Evolutionary conservation across 768 basidiomycete genomes (phyloP).

Genomic region (Cystobasidiopsis lactophilus): DNA sequence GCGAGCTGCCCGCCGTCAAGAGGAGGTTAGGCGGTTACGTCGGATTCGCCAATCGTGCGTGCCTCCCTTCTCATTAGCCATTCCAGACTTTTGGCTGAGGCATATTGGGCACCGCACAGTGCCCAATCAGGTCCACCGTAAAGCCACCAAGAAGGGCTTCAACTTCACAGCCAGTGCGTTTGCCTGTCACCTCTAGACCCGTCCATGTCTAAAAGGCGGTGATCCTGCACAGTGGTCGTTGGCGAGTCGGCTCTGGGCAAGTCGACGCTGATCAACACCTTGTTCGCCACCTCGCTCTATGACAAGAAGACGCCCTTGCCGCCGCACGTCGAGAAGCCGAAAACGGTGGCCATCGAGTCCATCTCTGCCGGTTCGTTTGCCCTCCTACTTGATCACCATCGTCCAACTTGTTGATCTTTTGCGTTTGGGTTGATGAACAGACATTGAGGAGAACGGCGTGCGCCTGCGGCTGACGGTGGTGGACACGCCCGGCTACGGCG

Average conservation of each 20-base stretch:
- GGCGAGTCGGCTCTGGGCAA: slow-evolving; percentile 97
- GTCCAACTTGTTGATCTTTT: too few species aligned
- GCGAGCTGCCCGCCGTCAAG: too few species aligned
- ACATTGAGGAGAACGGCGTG: slow-evolving; percentile 97
- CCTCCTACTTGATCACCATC: background rate
- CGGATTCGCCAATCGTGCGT: too few species aligned
- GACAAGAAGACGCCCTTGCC: slow-evolving; percentile 62
- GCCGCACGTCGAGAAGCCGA: slow-evolving; percentile 64
- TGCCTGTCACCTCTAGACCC: background rate
- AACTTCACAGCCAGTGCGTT: slow-evolving; percentile 48
- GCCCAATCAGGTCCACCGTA: slow-evolving; percentile 97
- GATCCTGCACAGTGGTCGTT: slow-evolving; percentile 21
- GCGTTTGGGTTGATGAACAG: slow-evolving; percentile 32
- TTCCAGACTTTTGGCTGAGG: too few species aligned
- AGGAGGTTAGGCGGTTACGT: too few species aligned
- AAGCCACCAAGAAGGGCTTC: slow-evolving; percentile 94
- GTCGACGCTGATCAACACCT: slow-evolving; percentile 93
- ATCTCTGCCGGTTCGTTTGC: slow-evolving; percentile 68
- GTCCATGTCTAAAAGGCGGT: background rate
- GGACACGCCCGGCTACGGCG: slow-evolving; percentile 96
- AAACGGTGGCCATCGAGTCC: slow-evolving; percentile 93
- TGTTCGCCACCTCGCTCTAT: slow-evolving; percentile 93
- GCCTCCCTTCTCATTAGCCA: too few species aligned
- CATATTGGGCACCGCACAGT: slow-evolving; percentile 24
- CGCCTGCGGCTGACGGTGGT: slow-evolving; percentile 94